Conservation (phyloP, 306 rosid species). For the Cicer cuneatum region DNA sequence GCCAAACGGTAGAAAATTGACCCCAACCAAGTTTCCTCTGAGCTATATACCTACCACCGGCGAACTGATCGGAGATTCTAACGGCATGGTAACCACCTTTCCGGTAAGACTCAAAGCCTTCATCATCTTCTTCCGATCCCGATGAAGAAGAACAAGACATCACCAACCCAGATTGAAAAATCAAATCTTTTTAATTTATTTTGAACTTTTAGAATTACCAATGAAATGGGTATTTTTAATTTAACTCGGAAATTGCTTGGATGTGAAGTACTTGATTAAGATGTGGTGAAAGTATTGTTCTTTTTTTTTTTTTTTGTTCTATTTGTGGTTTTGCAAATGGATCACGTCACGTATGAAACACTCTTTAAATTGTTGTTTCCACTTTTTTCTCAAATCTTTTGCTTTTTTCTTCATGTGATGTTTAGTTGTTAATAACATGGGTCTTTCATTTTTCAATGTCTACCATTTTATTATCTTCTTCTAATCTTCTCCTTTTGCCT, state of each 20-base stretch:
- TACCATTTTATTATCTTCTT: not conserved
- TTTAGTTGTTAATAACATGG: slow-evolving; percentile 32
- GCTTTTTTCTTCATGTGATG: not conserved
- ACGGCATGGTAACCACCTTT: slow-evolving; percentile 98
- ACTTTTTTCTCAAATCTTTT: slow-evolving; percentile 60
- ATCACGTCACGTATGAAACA: slow-evolving; percentile 27
- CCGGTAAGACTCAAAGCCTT: slow-evolving; percentile 87
- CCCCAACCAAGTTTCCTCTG: slow-evolving; percentile 99
- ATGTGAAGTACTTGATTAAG: slow-evolving; percentile 25
- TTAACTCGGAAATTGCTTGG: slow-evolving; percentile 31
- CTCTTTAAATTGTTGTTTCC: slow-evolving; percentile 50
- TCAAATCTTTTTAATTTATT: not conserved
- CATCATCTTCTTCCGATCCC: slow-evolving; percentile 93
- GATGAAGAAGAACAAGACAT: slow-evolving; percentile 97
- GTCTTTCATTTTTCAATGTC: slow-evolving; percentile 42
- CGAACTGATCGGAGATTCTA: slow-evolving; percentile 85
- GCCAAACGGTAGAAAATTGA: slow-evolving; percentile 98
- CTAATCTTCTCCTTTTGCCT: not conserved
- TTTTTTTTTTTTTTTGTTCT: slow-evolving; percentile 4
- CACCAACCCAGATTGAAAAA: slow-evolving; percentile 33
- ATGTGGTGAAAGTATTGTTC: slow-evolving; percentile 3
- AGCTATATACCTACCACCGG: slow-evolving; percentile 85
- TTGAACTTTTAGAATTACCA: not conserved
- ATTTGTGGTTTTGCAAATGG: slow-evolving; percentile 47
- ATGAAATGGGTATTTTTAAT: slow-evolving; percentile 6